Evolutionary conservation across 2,329 filamentous ascomycete genomes (phyloP), one percentile per base, ranked within the genome.

Genomic region (Penicillium oxalicum): DNA sequence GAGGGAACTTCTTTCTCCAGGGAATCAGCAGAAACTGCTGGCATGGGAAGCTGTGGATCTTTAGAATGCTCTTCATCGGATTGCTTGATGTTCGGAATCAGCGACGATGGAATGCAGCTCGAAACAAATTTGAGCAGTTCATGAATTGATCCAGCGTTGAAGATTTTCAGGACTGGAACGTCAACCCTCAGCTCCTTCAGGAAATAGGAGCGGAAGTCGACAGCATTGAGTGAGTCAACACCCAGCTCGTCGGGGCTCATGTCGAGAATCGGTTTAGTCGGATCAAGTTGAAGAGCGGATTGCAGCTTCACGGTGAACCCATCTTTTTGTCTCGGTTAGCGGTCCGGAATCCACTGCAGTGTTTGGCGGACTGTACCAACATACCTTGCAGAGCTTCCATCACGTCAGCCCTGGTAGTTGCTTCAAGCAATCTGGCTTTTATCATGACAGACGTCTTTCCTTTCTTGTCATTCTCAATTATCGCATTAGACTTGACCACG

Each of bases 141-240:
- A 5, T 43, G 50, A 33, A 61, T 44, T 0, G 58, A 59, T 4
- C 49, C 50, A 2, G 52, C 56, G 13, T 60, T 56, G 36, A 61
- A 54, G 5, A 63, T 58, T 25, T 61, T 62, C 12, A 63, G 42
- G 1, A 62, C 57, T 1, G 60, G 51, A 25, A 63, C 50, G n/a
- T 61, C 55, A 1, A 59, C 54, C 1, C 49, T 45, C 2, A 62
- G 39, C 32, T 61, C 56, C 35, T 55, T 60, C 5, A 55, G 27
- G 40, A 63, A 59, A 58, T 59, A 63, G 4, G 57, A 60, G 4
- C 61, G 56, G 9, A 63, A 45, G 24, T 63, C 61, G 18, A 63
- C 59, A 3, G 60, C 61, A 4, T 59, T 47, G 11, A 62, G 48
- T 1, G 60, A 62, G 34, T 63, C 61, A 7, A 62, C 52, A 7